A percentile compares a stretch with the other conserved stretches of the same genome.
Conservation (phyloP, 2,329 filamentous ascomycete genomes). For the Pseudocercospora cruenta region DNA sequence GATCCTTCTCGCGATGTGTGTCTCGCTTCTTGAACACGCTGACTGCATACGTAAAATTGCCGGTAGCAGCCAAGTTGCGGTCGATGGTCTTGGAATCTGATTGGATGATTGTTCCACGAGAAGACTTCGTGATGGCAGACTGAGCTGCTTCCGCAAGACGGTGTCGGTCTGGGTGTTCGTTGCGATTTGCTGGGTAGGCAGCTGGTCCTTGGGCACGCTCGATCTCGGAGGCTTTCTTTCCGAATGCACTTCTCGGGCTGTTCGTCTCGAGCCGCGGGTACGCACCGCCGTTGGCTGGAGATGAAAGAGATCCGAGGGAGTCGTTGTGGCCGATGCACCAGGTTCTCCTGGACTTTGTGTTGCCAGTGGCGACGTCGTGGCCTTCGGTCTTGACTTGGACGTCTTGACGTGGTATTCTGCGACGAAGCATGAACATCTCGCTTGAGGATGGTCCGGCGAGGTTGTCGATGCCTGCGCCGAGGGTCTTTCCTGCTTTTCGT, state of each 20-base stretch:
- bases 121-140: not conserved
- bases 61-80: slow-evolving; percentile 2
- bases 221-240: slow-evolving; percentile 10
- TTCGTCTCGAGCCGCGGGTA: slow-evolving; percentile 26
- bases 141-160: not conserved
- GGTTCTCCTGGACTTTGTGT: not conserved
- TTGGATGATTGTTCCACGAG: not conserved
- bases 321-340: slow-evolving; percentile 13
- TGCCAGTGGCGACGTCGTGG: slow-evolving; percentile 5
- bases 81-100: slow-evolving; percentile 4
- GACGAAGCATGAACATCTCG: slow-evolving; percentile 15
- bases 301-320: slow-evolving; percentile 8
- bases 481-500: slow-evolving; percentile 17
- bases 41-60: slow-evolving; percentile 2
- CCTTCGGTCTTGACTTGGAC: not conserved
- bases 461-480: slow-evolving; percentile 31
- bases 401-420: slow-evolving; percentile 5
- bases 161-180: slow-evolving; percentile 1
- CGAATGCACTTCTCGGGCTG: slow-evolving; percentile 8
- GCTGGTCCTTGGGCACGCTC: slow-evolving; percentile 10
- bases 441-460: slow-evolving; percentile 22
- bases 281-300: slow-evolving; percentile 35
- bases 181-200: not conserved
- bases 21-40: slow-evolving; percentile 18
- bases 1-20: slow-evolving; percentile 30